Percentiles rank a stretch among this genome's conserved stretches.
phyloP scores from a whole-genome alignment of 1,284 basidiomycete genomes.

The Golubevia sp. region DNA sequence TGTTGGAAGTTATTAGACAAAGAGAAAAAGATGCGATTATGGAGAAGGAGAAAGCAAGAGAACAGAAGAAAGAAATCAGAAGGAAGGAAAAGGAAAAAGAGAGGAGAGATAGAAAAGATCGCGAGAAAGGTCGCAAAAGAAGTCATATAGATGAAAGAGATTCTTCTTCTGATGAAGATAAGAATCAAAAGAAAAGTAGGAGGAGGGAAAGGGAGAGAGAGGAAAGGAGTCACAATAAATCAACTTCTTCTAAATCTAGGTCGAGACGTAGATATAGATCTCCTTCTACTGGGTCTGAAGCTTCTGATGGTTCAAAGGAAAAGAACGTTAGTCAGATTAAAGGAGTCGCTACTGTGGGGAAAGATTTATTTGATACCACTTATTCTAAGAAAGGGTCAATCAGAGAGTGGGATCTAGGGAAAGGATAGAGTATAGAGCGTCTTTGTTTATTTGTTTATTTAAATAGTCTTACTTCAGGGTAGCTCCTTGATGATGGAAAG shows the following conservation, averaged over 20 bases:
- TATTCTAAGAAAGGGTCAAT: neutral
- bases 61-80: conserved; percentile 1
- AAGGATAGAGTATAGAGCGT: too few relatives aligned
- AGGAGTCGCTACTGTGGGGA: neutral
- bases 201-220: too few relatives aligned
- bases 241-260: neutral
- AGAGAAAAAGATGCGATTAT: neutral
- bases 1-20: conserved; percentile 6
- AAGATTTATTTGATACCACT: neutral
- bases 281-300: neutral
- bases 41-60: conserved; percentile 4
- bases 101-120: neutral
- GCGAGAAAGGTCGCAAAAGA: neutral
- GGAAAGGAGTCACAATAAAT: too few relatives aligned
- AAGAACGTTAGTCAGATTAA: neutral
- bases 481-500: too few relatives aligned
- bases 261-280: neutral
- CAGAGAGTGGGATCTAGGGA: neutral
- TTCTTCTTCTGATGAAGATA: neutral
- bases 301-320: neutral
- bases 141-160: neutral
- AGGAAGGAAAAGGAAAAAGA: neutral
- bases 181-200: neutral
- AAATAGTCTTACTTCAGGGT: too few relatives aligned
- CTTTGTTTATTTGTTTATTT: too few relatives aligned